Conservation (phyloP, 2,329 filamentous ascomycete species). For the Nemania sp. region DNA sequence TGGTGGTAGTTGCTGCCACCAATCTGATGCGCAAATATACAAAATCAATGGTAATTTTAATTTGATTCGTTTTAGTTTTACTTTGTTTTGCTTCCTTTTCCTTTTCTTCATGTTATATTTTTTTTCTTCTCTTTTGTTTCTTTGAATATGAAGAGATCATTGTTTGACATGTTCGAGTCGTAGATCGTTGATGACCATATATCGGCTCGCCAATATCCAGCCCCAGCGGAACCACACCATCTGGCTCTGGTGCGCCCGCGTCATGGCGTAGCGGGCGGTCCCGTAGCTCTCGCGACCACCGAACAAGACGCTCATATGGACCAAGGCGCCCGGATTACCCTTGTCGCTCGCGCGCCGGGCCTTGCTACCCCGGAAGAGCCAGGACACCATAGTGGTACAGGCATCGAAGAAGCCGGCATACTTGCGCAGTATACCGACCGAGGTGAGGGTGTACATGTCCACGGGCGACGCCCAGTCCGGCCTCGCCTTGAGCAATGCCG, state of each 20-base stretch:
- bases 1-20: not conserved
- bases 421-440: slow-evolving; percentile 75
- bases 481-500: slow-evolving; percentile 65
- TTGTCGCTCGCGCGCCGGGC: slow-evolving; percentile 35
- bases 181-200: slow-evolving; percentile 95
- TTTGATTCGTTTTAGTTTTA: not conserved
- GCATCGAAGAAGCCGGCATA: slow-evolving; percentile 79
- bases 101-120: too few relatives aligned
- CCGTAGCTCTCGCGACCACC: slow-evolving; percentile 58
- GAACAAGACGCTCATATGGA: slow-evolving; percentile 72
- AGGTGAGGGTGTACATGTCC: slow-evolving; percentile 81
- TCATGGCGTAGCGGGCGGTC: slow-evolving; percentile 83
- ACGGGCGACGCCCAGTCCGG: slow-evolving; percentile 73
- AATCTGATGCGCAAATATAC: not conserved
- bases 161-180: slow-evolving; percentile 52
- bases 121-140: not conserved
- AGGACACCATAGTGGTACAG: slow-evolving; percentile 68
- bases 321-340: slow-evolving; percentile 61
- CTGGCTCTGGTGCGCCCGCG: slow-evolving; percentile 85
- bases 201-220: slow-evolving; percentile 88
- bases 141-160: slow-evolving; percentile 13
- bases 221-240: slow-evolving; percentile 99
- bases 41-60: not conserved
- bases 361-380: slow-evolving; percentile 48
- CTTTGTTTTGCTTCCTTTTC: not conserved